Base-by-base conservation (phyloP, 2,329 filamentous ascomycete species). In the Mycosphaerelloides madeirae region DNA sequence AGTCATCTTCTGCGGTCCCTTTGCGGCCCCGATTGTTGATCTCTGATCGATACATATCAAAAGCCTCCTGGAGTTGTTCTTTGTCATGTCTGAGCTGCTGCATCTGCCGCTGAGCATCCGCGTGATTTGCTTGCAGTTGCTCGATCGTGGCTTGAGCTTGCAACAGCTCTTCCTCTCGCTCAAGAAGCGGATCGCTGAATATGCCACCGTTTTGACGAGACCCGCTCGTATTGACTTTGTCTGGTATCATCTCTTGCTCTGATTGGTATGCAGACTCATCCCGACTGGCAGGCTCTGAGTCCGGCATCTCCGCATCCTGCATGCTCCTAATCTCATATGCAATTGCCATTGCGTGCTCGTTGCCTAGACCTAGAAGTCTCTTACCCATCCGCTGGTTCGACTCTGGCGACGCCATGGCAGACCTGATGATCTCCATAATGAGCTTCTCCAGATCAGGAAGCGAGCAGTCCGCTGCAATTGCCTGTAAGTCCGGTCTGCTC, bases 131-230 rank as follows among this genome's bases (percentile, higher is more conserved):
- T 46, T 69, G 66, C 25, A 75, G 51, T 25, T 68, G 66, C 41
- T 69, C 61, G 38, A 71, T 69, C 18, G 69, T 68, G 40, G 70
- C 69, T 51, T 72, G 71, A 6, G 71, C 71, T 49, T 71, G 68
- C 46, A 76, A 67, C 5, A 76, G 56, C 47, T 71, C 68, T 43
- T 73, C 73, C 51, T 76, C 73, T 39, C 70, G 68, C 56, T 76
- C 72, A 29, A 76, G 58, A 43, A 71, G 66, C 3, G 67, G 65
- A 52, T 74, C 71, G 22, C 70, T 51, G 43, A 62, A 64, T 16
- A 40, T 13, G 29, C 52, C 56, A n/a, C 49, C 42, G 16, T 52
- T 41, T 43, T 48, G 34, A 31, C 46, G 50, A 14, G n/a, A 38
- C 2, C 55, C 55, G 35, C 58, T 58, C 42, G 44, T 15, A 9